Base-by-base conservation (phyloP, 352 stramenopile species). In the Pythium brassicae region DNA sequence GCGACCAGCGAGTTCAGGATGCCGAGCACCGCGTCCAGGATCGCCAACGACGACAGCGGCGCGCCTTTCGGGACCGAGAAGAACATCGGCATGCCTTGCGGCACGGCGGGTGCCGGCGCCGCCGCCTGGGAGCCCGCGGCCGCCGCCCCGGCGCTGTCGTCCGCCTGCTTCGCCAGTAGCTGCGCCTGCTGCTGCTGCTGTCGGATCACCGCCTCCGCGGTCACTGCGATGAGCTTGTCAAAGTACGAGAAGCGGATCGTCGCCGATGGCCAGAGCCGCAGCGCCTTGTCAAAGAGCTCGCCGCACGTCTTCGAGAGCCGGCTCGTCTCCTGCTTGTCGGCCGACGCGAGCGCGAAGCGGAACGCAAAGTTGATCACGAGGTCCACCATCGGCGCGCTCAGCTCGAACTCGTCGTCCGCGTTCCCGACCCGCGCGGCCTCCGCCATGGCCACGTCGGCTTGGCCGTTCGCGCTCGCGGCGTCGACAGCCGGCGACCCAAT, bases 331-430 rank as follows among this genome's bases (percentile, higher is more conserved):
- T 94, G 85, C 66, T 93, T 95, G 47, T 95, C 85, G 9, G 86
- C 86, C n/a, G 86, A 95, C 25, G 83, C 84, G 34, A 96, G 62
- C 19, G 86, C 84, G 65, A 94, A 93, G 5, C 87, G 76, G 50
- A 95, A 93, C 40, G 82, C 78, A 65, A 96, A 96, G 49, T 98
- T 98, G 53, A 98, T 79, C 29, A 98, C 72, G 45, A 96, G 71
- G 59, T 97, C 89, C 23, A 97, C 74, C 82, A 96, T 95, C 10
- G 83, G 79, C 10, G 74, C 62, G 58, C 79, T 96, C 29, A 96
- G 50, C 49, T 96, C 83, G 44, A 96, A 96, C 29, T 96, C 86
- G 45, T 96, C 86, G 50, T 96, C 86, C 25, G 61, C 79, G 55
- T 65, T 83, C 3, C 62, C 59, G 2, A 39, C 40, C 12, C 50